Percentiles rank a stretch among this genome's conserved stretches.
These are phyloP conservation scores for Helotiales sp. DNA, from an alignment of 2,329 filamentous ascomycete species.

Conservation along the genomic window DNA sequence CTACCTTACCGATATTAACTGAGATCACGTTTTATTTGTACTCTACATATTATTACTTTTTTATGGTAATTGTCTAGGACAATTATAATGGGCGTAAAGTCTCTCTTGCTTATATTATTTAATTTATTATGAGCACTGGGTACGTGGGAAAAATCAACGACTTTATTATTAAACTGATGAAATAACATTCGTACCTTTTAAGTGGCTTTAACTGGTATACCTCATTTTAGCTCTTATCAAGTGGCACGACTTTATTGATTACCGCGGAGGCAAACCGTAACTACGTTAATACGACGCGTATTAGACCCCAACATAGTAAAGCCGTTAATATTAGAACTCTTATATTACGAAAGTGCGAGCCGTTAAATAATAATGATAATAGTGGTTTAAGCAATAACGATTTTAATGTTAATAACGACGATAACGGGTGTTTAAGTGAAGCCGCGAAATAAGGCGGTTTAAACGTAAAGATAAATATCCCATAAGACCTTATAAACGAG, in stretches of 20 bases:
- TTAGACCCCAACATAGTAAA: conserved; percentile 22
- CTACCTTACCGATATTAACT: conserved; percentile 2
- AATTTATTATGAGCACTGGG: conserved; percentile 26
- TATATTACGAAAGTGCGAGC: conserved; percentile 23
- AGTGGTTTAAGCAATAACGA: not conserved
- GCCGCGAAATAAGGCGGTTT: too few relatives aligned
- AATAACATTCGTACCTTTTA: too few relatives aligned
- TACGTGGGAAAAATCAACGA: too few relatives aligned
- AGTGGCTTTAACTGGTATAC: too few relatives aligned
- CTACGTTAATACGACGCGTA: not conserved
- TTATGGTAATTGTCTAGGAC: conserved; percentile 23
- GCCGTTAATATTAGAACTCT: conserved; percentile 25
- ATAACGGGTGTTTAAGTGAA: too few relatives aligned
- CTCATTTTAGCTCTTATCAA: conserved; percentile 30
- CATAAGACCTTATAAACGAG: too few relatives aligned
- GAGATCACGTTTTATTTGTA: too few relatives aligned
- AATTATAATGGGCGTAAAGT: conserved; percentile 21
- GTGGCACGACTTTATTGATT: too few relatives aligned
- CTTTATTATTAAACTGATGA: too few relatives aligned
- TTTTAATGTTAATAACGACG: not conserved
- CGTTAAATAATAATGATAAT: conserved; percentile 17
- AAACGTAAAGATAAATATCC: too few relatives aligned
- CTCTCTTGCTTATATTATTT: conserved; percentile 21
- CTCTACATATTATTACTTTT: too few relatives aligned
- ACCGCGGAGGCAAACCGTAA: not conserved